Conservation (phyloP, 768 basidiomycete genomes). For the Boletus barrowsii region DNA sequence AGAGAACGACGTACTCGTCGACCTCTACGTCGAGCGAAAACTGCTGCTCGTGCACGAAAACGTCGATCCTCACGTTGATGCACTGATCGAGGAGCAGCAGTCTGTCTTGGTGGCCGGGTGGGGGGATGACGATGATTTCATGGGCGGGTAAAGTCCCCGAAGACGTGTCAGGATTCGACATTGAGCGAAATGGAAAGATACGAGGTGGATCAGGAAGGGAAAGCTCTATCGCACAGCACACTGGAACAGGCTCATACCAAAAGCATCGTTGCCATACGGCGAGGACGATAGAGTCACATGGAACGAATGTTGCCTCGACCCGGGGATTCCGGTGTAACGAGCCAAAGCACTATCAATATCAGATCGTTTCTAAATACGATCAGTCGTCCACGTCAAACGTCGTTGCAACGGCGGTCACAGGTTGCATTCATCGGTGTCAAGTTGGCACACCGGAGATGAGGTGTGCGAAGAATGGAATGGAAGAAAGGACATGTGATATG, state of each 20-base stretch:
- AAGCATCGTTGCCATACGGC: neutral
- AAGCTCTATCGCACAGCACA: slow-evolving; percentile 14
- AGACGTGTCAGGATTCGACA: slow-evolving; percentile 16
- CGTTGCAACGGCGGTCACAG: neutral
- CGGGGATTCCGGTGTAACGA: slow-evolving; percentile 12
- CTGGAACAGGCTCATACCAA: slow-evolving; percentile 12
- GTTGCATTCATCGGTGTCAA: slow-evolving; percentile 1
- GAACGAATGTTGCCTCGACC: slow-evolving; percentile 9
- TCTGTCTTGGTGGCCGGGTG: slow-evolving; percentile 34
- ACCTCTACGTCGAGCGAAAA: slow-evolving; percentile 75
- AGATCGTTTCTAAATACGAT: slow-evolving; percentile 3
- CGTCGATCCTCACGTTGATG: slow-evolving; percentile 51
- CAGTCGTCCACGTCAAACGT: neutral
- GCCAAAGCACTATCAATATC: slow-evolving; percentile 15
- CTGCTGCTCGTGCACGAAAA: slow-evolving; percentile 50
- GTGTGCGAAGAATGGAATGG: neutral
- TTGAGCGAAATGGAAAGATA: slow-evolving; percentile 5
- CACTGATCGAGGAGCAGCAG: slow-evolving; percentile 61
- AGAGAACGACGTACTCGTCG: slow-evolving; percentile 54
- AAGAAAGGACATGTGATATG: neutral
- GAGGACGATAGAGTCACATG: slow-evolving; percentile 16
- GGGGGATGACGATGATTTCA: slow-evolving; percentile 53
- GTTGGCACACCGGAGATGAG: slow-evolving; percentile 8
- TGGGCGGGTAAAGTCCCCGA: slow-evolving; percentile 37
- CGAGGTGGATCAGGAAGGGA: neutral